phyloP scores from a whole-genome alignment of 116 monocot genomes.

The Iris pallida region DNA sequence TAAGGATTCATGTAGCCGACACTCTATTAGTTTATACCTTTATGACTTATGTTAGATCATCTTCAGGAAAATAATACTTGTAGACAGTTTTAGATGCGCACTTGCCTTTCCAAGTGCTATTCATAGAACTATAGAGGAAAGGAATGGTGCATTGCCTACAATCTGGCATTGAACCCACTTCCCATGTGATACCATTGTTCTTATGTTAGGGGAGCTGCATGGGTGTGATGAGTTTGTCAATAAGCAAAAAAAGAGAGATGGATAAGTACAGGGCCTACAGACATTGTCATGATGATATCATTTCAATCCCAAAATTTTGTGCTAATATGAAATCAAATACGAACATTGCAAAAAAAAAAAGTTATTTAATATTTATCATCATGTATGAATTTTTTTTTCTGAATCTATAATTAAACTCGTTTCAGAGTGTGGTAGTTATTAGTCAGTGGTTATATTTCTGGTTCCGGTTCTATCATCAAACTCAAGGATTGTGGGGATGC shows the following conservation, averaged over 20 bases:
- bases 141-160: no score
- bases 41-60: no score
- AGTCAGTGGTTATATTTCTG: not conserved
- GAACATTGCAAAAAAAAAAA: not conserved
- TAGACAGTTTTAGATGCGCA: no score
- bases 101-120: no score
- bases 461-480: not conserved
- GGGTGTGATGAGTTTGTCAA: not conserved
- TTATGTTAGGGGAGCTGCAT: slow-evolving; percentile 3
- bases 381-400: no score
- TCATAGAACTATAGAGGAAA: no score
- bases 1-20: no score
- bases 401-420: not conserved
- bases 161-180: no score
- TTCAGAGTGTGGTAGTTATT: not conserved
- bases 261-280: no score
- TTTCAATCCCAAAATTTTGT: not conserved
- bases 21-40: no score
- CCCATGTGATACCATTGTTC: not conserved
- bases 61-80: no score
- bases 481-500: not conserved
- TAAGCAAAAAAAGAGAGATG: not conserved
- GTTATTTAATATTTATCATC: not conserved
- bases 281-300: no score
- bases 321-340: not conserved